Conservation (phyloP, 768 basidiomycete species). For the Trichaptum fuscoviolaceum region DNA sequence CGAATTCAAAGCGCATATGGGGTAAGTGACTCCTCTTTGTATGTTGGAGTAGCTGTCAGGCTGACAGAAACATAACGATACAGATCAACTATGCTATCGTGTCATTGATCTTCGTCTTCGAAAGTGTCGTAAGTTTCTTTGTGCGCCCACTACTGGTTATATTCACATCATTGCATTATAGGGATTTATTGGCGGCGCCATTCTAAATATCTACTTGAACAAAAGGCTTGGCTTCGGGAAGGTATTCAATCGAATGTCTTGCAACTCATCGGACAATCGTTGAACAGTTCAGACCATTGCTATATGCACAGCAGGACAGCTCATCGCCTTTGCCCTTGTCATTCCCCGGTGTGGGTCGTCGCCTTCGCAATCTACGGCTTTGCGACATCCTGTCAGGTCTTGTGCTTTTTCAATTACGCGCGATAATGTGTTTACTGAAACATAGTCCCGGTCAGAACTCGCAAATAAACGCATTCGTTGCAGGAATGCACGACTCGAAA, state of each 20-base stretch:
- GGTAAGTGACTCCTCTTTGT: slow-evolving; percentile 17
- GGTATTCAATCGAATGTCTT: slow-evolving; percentile 17
- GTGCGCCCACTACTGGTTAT: not conserved
- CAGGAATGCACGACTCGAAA: slow-evolving; percentile 45
- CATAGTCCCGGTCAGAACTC: slow-evolving; percentile 44
- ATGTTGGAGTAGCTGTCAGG: not conserved
- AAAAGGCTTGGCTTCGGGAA: slow-evolving; percentile 38
- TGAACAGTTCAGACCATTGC: not conserved
- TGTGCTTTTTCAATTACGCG: slow-evolving; percentile 36
- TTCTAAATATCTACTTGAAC: slow-evolving; percentile 33
- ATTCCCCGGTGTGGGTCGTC: slow-evolving; percentile 36
- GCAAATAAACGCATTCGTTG: slow-evolving; percentile 67
- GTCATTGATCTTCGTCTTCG: slow-evolving; percentile 38
- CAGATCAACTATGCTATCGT: slow-evolving; percentile 35
- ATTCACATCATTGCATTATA: slow-evolving; percentile 11
- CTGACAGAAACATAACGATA: not conserved
- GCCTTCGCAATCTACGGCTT: slow-evolving; percentile 50
- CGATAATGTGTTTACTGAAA: not conserved
- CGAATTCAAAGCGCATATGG: slow-evolving; percentile 32
- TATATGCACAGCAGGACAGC: slow-evolving; percentile 8
- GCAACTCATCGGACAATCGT: not conserved
- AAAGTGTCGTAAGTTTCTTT: slow-evolving; percentile 27
- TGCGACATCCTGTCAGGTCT: slow-evolving; percentile 59
- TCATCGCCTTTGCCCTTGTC: not conserved
- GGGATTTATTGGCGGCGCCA: slow-evolving; percentile 38